Evolutionary conservation across 2,329 filamentous ascomycete genomes (phyloP), one percentile per base, ranked within the genome.

Genomic region (Scytalidium sp.): DNA sequence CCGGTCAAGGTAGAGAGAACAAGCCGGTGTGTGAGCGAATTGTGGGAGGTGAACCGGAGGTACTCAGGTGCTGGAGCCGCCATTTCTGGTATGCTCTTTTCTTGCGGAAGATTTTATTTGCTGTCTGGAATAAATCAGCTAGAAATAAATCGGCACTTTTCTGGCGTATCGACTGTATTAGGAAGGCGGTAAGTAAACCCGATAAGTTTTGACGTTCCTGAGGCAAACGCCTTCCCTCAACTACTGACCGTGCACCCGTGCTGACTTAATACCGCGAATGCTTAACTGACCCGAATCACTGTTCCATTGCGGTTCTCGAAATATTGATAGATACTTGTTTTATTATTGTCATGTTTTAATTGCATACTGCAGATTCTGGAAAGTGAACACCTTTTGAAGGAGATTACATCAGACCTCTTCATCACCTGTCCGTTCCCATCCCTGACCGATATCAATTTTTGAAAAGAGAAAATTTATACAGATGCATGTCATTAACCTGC

Each of bases 1-100:
- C 94, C 94, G 55, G 92, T 96, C 53, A 99, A 83, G 2, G 94
- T 97, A 19, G 94, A 84, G 48, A 99, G 84, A 41, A 96, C 82
- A 41, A 99, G 84, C 47, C 94, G 89, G 60, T 90, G 85, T 29
- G 88, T 79, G 54, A 99, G 86, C 59, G 87, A 84, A 61, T 87
- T 85, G 68, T 96, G 91, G 61, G 88, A 86, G 45, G 88, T 93
- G 67, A 99, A 92, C 59, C 84, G 84, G 50, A 96, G 68, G 62
- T 76, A 83, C 56, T 67, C 63, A 44, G 63, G 63, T n/a, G 53
- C 45, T 32, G 62, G 64, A 22, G 57, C 54, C 13, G 64, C 51
- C 65, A 67, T 67, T 36, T 17, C 15, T 36, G 13, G 17, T 36
- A 36, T 49, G 41, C 25, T 41, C 21, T 25, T 25, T 6, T 22